Evolutionary conservation across 805 yeast species (phyloP).

Genomic region (Alloascoidea hylecoeti): DNA sequence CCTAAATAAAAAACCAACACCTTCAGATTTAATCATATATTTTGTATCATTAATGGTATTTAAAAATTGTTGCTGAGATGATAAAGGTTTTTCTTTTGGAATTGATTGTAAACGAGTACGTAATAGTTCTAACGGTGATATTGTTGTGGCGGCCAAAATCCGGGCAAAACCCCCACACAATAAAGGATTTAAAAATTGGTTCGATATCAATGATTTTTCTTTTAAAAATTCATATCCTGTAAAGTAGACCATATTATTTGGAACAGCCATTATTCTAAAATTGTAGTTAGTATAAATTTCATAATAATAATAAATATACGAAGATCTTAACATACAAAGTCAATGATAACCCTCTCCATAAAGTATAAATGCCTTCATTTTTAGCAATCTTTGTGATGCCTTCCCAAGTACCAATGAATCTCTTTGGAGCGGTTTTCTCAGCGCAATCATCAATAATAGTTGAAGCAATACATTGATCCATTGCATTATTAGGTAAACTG

Average conservation of each 20-base stretch:
- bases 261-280: slow-evolving; percentile 58
- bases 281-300: neutral
- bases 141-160: slow-evolving; percentile 64
- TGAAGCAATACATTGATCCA: slow-evolving; percentile 21
- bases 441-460: slow-evolving; percentile 17
- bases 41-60: slow-evolving; percentile 36
- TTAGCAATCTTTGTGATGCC: slow-evolving; percentile 54
- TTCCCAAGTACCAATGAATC: slow-evolving; percentile 55
- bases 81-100: slow-evolving; percentile 28
- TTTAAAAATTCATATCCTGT: slow-evolving; percentile 84
- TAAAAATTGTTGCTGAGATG: slow-evolving; percentile 18
- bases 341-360: slow-evolving; percentile 83
- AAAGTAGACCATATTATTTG: slow-evolving; percentile 86
- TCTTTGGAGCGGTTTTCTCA: slow-evolving; percentile 23
- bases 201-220: slow-evolving; percentile 48
- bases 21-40: slow-evolving; percentile 36
- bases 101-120: slow-evolving; percentile 90
- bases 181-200: slow-evolving; percentile 47
- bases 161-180: slow-evolving; percentile 81
- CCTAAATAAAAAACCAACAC: slow-evolving; percentile 55
- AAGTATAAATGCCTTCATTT: slow-evolving; percentile 60
- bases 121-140: slow-evolving; percentile 78
- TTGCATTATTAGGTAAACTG: slow-evolving; percentile 18
- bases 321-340: slow-evolving; percentile 28
- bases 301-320: slow-evolving; percentile 12